Percentiles rank a stretch among this genome's conserved stretches.
phyloP scores from a whole-genome alignment of 139 green algal species.

The Cymbomonas tetramitiformis region DNA sequence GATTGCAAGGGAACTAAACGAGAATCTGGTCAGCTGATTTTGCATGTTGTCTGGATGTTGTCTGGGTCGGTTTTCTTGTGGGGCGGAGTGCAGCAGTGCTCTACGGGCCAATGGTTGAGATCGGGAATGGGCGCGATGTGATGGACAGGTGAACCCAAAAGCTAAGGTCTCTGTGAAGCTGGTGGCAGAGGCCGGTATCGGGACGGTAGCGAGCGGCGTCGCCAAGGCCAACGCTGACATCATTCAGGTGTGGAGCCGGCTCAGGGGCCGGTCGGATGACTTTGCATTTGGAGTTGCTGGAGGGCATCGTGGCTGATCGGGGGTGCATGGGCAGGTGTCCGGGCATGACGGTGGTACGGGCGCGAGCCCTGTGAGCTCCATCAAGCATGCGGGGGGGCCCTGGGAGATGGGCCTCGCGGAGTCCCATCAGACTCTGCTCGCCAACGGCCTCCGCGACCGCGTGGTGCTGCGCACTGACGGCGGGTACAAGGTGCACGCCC shows the following conservation, averaged over 20 bases:
- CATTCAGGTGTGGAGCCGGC: slow-evolving; percentile 55
- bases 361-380: slow-evolving; percentile 84
- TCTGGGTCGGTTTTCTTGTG: no score
- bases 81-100: no score
- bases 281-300: neutral
- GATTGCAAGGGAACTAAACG: no score
- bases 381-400: slow-evolving; percentile 95
- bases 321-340: slow-evolving; percentile 35
- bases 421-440: slow-evolving; percentile 59
- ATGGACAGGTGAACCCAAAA: slow-evolving; percentile 60
- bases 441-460: slow-evolving; percentile 83
- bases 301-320: no score
- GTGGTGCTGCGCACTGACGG: slow-evolving; percentile 85
- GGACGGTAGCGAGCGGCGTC: slow-evolving; percentile 85
- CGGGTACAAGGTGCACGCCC: no score
- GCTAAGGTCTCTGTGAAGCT: slow-evolving; percentile 92
- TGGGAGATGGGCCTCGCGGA: slow-evolving; percentile 91
- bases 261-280: no score
- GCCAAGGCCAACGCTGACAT: slow-evolving; percentile 97
- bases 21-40: no score
- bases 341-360: slow-evolving; percentile 95
- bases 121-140: no score
- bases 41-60: no score
- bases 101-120: no score
- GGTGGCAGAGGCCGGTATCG: slow-evolving; percentile 92